phyloP scores from a whole-genome alignment of 192 early-diverging fungal species.

The Backusella australiensis region DNA sequence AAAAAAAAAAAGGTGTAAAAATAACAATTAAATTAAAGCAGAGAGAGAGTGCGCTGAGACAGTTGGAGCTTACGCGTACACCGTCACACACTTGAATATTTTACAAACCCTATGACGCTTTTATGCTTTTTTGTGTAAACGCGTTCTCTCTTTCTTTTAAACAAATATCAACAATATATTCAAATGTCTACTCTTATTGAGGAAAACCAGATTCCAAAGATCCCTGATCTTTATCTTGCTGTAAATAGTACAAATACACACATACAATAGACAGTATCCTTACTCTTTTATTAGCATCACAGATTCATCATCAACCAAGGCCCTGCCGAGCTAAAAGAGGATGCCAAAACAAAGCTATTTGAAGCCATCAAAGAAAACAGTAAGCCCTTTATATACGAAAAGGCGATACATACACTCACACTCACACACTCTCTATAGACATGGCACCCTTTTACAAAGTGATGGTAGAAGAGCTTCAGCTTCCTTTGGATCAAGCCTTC shows the following conservation, averaged over 20 bases:
- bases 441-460: slow-evolving; percentile 84
- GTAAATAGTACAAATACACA: slow-evolving; percentile 13
- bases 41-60: neutral
- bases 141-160: slow-evolving; percentile 4
- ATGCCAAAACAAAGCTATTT: slow-evolving; percentile 69
- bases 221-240: slow-evolving; percentile 87
- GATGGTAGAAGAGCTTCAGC: slow-evolving; percentile 60
- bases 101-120: neutral
- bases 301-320: slow-evolving; percentile 79
- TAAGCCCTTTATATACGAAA: slow-evolving; percentile 36
- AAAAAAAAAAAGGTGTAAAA: too few species aligned
- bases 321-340: slow-evolving; percentile 61
- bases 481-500: slow-evolving; percentile 55
- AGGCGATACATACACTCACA: neutral
- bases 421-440: slow-evolving; percentile 40
- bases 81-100: slow-evolving; percentile 1
- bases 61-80: slow-evolving; percentile 1
- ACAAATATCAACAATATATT: neutral
- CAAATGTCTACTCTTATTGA: slow-evolving; percentile 42
- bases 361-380: slow-evolving; percentile 80
- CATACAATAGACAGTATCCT: too few species aligned
- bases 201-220: slow-evolving; percentile 68
- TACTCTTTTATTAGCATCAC: slow-evolving; percentile 46
- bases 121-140: neutral
- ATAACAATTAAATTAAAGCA: neutral